Conservation (phyloP, 2,329 filamentous ascomycete species). For the Neopestalotiopsis sp. region DNA sequence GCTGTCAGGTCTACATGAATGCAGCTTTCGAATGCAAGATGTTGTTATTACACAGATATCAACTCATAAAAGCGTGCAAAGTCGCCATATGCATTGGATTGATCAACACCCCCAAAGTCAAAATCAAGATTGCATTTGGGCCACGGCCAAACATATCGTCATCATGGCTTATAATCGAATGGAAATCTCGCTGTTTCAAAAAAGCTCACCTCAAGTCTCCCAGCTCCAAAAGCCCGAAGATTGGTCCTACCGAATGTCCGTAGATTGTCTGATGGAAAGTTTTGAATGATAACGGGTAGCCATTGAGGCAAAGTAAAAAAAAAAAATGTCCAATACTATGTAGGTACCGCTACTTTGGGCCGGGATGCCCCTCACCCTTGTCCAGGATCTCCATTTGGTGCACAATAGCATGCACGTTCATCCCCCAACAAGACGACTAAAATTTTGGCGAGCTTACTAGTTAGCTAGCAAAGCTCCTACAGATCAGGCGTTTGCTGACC, state of each 20-base stretch:
- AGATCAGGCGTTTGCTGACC: not conserved
- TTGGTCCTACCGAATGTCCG: not conserved
- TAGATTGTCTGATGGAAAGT: not conserved
- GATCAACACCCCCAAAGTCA: not conserved
- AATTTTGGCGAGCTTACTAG: conserved; percentile 35
- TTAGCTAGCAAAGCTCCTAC: conserved; percentile 14
- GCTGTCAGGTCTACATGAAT: not conserved
- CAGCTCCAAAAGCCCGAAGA: not conserved
- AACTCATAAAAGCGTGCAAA: not conserved
- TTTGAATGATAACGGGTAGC: not conserved
- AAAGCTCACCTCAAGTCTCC: not conserved
- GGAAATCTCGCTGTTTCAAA: not conserved
- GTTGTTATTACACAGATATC: not conserved
- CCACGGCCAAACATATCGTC: not conserved
- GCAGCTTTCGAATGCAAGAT: not conserved
- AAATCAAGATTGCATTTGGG: not conserved
- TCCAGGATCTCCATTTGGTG: conserved; percentile 21
- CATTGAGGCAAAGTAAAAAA: not conserved
- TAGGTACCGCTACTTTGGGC: conserved; percentile 16
- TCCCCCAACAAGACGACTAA: conserved; percentile 41
- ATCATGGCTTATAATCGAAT: not conserved
- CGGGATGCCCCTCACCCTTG: conserved; percentile 17
- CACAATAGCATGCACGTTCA: conserved; percentile 20
- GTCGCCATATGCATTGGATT: not conserved
- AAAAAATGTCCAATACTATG: too few species aligned